Evolutionary conservation across 1,139 yeast species (phyloP).

Genomic region (Trichomonascaceae sp.): DNA sequence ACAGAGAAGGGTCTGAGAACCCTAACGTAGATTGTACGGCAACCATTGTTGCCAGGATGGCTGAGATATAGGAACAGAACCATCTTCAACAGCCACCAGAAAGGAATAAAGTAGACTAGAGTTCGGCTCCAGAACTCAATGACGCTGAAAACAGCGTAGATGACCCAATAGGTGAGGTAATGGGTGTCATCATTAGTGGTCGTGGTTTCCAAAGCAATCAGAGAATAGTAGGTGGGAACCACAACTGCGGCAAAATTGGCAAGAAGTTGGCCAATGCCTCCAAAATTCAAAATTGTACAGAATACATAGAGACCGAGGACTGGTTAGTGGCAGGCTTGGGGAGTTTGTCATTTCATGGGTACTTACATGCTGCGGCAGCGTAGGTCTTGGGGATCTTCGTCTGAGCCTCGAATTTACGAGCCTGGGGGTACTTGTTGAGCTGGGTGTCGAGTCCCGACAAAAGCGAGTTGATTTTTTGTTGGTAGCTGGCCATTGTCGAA

Average conservation of each 20-base stretch:
- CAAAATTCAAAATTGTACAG: conserved; percentile 73
- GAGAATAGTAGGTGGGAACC: conserved; percentile 81
- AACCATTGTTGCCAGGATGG: conserved; percentile 80
- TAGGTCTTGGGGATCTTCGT: conserved; percentile 13
- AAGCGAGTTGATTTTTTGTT: too few species aligned
- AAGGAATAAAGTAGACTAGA: conserved; percentile 87
- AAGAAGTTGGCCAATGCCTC: conserved; percentile 86
- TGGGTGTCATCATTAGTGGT: conserved; percentile 66
- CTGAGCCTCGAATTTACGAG: conserved; percentile 24
- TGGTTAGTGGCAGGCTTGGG: not conserved
- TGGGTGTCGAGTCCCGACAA: conserved; percentile 23
- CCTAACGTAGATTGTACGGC: conserved; percentile 49
- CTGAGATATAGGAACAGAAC: conserved; percentile 78
- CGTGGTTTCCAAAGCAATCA: conserved; percentile 67
- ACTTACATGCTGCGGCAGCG: not conserved
- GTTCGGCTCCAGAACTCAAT: conserved; percentile 93
- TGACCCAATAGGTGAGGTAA: conserved; percentile 92
- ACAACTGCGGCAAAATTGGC: conserved; percentile 88
- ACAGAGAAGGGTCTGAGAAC: conserved; percentile 64
- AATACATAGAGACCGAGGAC: conserved; percentile 54
- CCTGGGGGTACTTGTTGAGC: conserved; percentile 23
- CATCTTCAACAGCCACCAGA: conserved; percentile 90
- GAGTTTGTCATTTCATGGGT: not conserved
- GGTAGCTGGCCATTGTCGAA: too few species aligned
- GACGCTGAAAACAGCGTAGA: conserved; percentile 80